Evolutionary conservation across 352 stramenopile genomes (phyloP).

Genomic region (Phytophthora parvispora): DNA sequence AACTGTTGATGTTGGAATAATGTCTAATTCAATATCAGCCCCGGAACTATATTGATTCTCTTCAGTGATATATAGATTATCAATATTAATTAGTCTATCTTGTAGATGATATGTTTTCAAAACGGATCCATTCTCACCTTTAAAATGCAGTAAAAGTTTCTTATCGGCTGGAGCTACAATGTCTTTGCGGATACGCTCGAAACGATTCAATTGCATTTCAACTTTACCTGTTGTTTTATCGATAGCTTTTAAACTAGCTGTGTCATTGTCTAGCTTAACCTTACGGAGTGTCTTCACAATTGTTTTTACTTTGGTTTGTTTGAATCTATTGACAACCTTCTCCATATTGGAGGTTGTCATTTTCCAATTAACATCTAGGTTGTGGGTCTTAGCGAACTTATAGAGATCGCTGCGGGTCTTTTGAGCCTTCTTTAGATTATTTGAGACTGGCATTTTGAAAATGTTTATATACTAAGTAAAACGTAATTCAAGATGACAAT

Average conservation of each 20-base stretch:
- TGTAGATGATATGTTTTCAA: conserved; percentile 30
- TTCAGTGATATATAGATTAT: conserved; percentile 34
- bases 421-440: conserved; percentile 8
- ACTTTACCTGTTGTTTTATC: conserved; percentile 18
- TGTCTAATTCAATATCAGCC: conserved; percentile 29
- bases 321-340: conserved; percentile 23
- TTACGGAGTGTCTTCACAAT: conserved; percentile 16
- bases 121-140: conserved; percentile 23
- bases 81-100: conserved; percentile 25
- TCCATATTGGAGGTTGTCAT: conserved; percentile 13
- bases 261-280: neutral
- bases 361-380: conserved; percentile 8
- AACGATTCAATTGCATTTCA: conserved; percentile 17
- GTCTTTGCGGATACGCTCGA: conserved; percentile 22
- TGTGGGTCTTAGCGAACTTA: conserved; percentile 23
- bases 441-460: conserved; percentile 16
- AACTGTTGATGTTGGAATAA: conserved; percentile 23
- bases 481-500: conserved; percentile 3
- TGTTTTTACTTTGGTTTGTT: conserved; percentile 18
- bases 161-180: conserved; percentile 19
- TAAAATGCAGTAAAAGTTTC: conserved; percentile 32
- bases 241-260: conserved; percentile 10
- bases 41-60: conserved; percentile 37
- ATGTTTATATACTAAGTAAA: conserved; percentile 12
- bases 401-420: conserved; percentile 19